Evolutionary conservation across 352 stramenopile genomes (phyloP), one percentile per base, ranked within the genome.

Genomic region (Phytopythium helicoides): DNA sequence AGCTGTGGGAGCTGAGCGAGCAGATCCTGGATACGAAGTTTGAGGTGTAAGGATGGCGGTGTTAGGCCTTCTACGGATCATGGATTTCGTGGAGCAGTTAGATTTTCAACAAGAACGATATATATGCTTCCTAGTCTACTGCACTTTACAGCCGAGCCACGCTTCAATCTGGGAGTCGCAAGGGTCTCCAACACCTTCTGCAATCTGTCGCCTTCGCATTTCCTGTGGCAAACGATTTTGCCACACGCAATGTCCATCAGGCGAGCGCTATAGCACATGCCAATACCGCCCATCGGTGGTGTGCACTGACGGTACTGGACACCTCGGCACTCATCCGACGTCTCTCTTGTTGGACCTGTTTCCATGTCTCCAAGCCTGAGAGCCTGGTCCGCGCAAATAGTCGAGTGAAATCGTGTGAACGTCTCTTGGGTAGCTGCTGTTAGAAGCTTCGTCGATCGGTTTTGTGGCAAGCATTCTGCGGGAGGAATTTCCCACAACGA

Each of bases 1-100:
- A 64, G 23, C 56, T 89, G 0, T 87, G 76, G 79, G 56, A 60
- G 1, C 48, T 76, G 1, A 89, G 79, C 28, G 79, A 89, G 53
- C 64, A 69, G 37, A 62, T 49, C 3, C 44, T 76, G 22, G 46
- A 58, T n/a, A 38, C 65, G 31, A 72, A 66, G 47, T 76, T 76
- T 28, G 52, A 65, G 6, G 25, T 38, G 5, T 49, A 33, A n/a
- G n/a, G n/a, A n/a, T n/a, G n/a, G n/a, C n/a, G n/a, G 28, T 10
- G 28, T 9, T 33, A 9, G 28, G n/a, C n/a, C n/a, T n/a, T n/a
- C n/a, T n/a, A n/a, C n/a, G n/a, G n/a, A n/a, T n/a, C n/a, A n/a
- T n/a, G n/a, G n/a, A n/a, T n/a, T n/a, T n/a, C n/a, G n/a, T n/a
- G n/a, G n/a, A n/a, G n/a, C n/a, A n/a, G n/a, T n/a, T n/a, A n/a